Conservation (phyloP, 306 rosid genomes). For the Begonia masoniana region DNA sequence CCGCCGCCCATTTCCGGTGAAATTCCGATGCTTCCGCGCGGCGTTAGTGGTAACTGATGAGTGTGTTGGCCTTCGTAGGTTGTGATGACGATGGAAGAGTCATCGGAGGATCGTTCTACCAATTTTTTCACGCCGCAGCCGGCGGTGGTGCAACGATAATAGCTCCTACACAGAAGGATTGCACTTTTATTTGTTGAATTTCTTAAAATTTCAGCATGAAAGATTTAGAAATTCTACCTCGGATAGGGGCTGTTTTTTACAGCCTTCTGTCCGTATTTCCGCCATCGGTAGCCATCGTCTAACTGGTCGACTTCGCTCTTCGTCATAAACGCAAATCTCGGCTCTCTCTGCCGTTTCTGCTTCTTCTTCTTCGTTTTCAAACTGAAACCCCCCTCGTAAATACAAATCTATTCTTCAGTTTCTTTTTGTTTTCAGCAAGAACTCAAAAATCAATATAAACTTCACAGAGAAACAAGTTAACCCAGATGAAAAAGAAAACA, state of each 20-base stretch:
- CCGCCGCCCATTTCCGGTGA: conserved; percentile 10
- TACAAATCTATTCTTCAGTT: too few species aligned
- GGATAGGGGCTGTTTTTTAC: conserved; percentile 92
- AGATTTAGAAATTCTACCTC: conserved; percentile 27
- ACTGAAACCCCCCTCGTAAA: conserved; percentile 22
- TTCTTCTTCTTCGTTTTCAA: conserved; percentile 70
- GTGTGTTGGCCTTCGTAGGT: conserved; percentile 93
- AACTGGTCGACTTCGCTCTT: conserved; percentile 78
- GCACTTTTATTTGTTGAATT: not conserved
- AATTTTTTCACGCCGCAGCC: conserved; percentile 82
- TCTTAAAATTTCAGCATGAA: not conserved
- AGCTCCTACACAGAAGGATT: conserved; percentile 40
- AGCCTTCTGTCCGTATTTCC: conserved; percentile 95
- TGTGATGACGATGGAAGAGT: conserved; percentile 53
- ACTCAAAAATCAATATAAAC: not conserved
- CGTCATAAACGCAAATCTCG: conserved; percentile 80
- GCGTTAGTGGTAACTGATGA: conserved; percentile 43
- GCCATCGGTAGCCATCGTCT: conserved; percentile 89
- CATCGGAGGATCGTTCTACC: conserved; percentile 64
- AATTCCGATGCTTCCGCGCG: conserved; percentile 37
- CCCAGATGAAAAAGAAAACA: not conserved
- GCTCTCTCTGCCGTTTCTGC: conserved; percentile 52
- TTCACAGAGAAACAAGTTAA: not conserved
- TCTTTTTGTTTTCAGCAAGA: too few species aligned
- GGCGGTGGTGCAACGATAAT: conserved; percentile 75